phyloP scores from a whole-genome alignment of 768 basidiomycete genomes.

The Leccinum uliginosum region DNA sequence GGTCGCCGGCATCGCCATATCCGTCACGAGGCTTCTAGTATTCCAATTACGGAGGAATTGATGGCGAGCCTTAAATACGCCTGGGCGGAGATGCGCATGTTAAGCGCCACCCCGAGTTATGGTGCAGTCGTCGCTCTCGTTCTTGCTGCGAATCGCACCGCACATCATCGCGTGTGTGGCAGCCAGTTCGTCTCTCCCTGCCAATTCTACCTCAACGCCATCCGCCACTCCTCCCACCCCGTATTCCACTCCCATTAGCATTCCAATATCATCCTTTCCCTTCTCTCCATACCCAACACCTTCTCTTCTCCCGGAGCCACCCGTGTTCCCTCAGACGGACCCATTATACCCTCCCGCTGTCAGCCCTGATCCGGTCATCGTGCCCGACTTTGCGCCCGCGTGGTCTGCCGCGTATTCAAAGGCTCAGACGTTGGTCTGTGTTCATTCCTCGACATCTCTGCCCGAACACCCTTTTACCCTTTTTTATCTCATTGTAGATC shows the following conservation, averaged over 20 bases:
- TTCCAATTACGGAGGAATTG: neutral
- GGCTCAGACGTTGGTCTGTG: slow-evolving; percentile 49
- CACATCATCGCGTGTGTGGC: neutral
- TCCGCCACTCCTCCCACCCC: slow-evolving; percentile 2
- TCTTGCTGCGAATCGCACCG: slow-evolving; percentile 13
- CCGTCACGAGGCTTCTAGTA: neutral
- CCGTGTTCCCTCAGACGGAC: slow-evolving; percentile 50
- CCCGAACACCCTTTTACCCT: no score
- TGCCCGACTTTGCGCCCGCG: slow-evolving; percentile 46
- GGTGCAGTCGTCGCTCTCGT: slow-evolving; percentile 11
- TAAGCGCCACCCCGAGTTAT: slow-evolving; percentile 4
- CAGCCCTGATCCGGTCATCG: slow-evolving; percentile 31
- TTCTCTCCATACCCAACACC: slow-evolving; percentile 65
- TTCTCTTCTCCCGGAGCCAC: slow-evolving; percentile 47
- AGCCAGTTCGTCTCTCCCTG: neutral
- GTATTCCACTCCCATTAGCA: slow-evolving; percentile 11
- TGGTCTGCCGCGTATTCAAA: slow-evolving; percentile 59
- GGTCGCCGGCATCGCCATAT: neutral
- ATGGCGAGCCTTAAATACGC: slow-evolving; percentile 8
- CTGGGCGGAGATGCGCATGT: neutral
- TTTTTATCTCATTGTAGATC: slow-evolving; percentile 30
- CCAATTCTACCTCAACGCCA: neutral
- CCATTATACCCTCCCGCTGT: slow-evolving; percentile 57
- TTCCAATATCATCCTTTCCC: slow-evolving; percentile 38
- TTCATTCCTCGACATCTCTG: neutral